phyloP scores from a whole-genome alignment of 2,329 filamentous ascomycete genomes.

The Pseudogymnoascus pannorum region DNA sequence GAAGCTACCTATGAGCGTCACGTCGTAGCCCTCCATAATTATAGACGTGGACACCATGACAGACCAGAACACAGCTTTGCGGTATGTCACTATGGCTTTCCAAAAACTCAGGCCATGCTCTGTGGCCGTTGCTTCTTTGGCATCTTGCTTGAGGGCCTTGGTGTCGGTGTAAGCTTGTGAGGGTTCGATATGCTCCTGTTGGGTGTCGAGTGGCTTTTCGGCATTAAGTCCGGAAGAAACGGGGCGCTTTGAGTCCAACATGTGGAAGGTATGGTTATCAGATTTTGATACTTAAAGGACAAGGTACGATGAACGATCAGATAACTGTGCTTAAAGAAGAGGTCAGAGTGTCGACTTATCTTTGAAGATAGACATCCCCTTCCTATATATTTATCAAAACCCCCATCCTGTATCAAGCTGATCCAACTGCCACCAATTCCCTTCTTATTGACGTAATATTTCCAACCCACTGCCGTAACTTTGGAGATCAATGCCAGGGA shows the following conservation, averaged over 20 bases:
- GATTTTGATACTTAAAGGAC: not conserved
- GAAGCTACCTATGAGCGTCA: slow-evolving; percentile 28
- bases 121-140: not conserved
- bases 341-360: not conserved
- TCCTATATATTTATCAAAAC: not conserved
- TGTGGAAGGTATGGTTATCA: not conserved
- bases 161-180: not conserved
- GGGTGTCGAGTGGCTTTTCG: not conserved
- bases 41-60: slow-evolving; percentile 30
- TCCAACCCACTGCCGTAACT: not conserved
- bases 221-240: not conserved
- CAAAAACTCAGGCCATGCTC: slow-evolving; percentile 42
- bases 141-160: slow-evolving; percentile 3
- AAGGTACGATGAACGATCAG: not conserved
- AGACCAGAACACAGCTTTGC: slow-evolving; percentile 37
- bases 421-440: not conserved
- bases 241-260: not conserved
- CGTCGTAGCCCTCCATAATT: slow-evolving; percentile 34
- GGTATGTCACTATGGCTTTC: slow-evolving; percentile 42
- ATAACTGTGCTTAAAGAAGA: not conserved
- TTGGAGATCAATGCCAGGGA: not conserved
- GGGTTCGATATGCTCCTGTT: not conserved
- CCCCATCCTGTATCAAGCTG: no score
- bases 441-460: not conserved
- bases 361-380: not conserved